phyloP scores from a whole-genome alignment of 2,329 filamentous ascomycete species.

The Clonostachys solani region DNA sequence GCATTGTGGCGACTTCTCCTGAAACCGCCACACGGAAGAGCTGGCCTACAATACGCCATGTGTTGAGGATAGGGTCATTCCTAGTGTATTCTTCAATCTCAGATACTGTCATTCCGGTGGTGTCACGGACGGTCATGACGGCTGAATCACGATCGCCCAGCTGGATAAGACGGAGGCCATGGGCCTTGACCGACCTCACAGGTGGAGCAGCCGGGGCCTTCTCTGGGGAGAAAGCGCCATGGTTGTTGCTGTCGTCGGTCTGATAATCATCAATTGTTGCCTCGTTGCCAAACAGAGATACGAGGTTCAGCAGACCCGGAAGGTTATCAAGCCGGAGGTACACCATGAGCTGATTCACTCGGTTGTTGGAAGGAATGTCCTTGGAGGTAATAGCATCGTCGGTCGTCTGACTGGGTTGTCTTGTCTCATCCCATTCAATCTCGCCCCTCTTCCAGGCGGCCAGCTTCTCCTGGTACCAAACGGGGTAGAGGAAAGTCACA shows the following conservation, averaged over 20 bases:
- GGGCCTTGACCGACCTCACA: constrained; percentile 57
- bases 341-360: constrained; percentile 4
- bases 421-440: constrained; percentile 72
- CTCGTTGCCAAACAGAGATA: constrained; percentile 63
- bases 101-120: constrained; percentile 90
- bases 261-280: constrained; percentile 14
- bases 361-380: neutral
- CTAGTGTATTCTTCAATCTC: constrained; percentile 71
- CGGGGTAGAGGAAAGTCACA: constrained; percentile 69
- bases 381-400: neutral
- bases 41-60: constrained; percentile 83
- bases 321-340: constrained; percentile 20
- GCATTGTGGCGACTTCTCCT: constrained; percentile 75
- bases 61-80: constrained; percentile 83
- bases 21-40: constrained; percentile 80
- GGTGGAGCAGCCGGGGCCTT: constrained; percentile 5
- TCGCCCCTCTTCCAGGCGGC: constrained; percentile 69
- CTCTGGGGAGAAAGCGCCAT: too few species aligned
- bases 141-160: constrained; percentile 90
- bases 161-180: constrained; percentile 81
- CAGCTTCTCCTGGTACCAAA: constrained; percentile 49
- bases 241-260: constrained; percentile 4
- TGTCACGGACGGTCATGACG: constrained; percentile 85
- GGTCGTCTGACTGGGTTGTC: constrained; percentile 4
- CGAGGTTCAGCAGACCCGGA: constrained; percentile 19